A percentile compares a stretch with the other conserved stretches of the same genome.
Conservation (phyloP, 2,329 filamentous ascomycete species). For the Clonostachys byssicola region DNA sequence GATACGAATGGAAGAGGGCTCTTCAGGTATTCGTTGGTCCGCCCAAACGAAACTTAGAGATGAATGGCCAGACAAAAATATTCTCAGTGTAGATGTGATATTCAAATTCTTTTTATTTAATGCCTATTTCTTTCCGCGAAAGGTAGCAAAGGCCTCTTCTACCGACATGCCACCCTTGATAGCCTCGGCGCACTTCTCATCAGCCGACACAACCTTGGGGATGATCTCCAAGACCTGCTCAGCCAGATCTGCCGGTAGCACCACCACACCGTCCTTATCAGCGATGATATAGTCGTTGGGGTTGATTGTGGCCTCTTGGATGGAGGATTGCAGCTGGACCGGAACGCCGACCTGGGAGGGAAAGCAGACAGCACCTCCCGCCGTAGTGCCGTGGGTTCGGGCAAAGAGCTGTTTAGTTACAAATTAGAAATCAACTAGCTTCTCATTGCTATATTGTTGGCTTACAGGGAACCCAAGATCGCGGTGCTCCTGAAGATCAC, state of each 20-base stretch:
- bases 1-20: no score
- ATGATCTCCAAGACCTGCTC: neutral
- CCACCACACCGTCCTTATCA: neutral
- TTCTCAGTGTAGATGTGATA: neutral
- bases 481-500: neutral
- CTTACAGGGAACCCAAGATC: neutral
- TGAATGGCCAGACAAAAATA: no score
- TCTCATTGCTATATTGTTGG: neutral
- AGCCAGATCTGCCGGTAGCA: neutral
- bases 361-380: neutral
- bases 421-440: neutral
- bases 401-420: neutral
- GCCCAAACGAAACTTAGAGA: no score
- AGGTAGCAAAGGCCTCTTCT: slow-evolving; percentile 7
- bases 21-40: no score
- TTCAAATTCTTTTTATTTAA: neutral
- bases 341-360: neutral
- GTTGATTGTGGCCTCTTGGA: neutral
- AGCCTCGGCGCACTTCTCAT: slow-evolving; percentile 10
- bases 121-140: slow-evolving; percentile 5
- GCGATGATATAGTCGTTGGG: neutral
- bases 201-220: slow-evolving; percentile 3
- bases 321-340: neutral
- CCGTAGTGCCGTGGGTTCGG: neutral
- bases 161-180: slow-evolving; percentile 8